Evolutionary conservation across 2,329 filamentous ascomycete species (phyloP).

Genomic region (Colletotrichum agaves): DNA sequence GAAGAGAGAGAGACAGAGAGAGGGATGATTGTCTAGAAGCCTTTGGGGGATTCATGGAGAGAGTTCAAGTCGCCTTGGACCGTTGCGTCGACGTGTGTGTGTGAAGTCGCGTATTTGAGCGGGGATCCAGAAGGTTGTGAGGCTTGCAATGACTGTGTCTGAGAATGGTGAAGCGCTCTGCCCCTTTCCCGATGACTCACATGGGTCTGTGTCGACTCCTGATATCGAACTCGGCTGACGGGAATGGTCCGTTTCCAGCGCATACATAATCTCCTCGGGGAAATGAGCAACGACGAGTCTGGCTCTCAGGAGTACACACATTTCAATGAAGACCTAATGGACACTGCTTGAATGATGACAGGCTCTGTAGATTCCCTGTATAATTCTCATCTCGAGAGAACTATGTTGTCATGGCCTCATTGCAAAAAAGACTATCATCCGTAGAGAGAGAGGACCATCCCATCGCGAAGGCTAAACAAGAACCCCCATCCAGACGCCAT

Average conservation of each 20-base stretch:
- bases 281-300: conserved; percentile 46
- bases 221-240: too few species aligned
- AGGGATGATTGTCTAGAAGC: neutral
- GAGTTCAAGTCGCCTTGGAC: conserved; percentile 28
- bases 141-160: conserved; percentile 41
- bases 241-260: too few species aligned
- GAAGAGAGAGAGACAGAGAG: neutral
- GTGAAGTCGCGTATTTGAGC: conserved; percentile 46
- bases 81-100: conserved; percentile 45
- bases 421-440: neutral
- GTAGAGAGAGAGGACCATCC: neutral
- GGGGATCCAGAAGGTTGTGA: conserved; percentile 46
- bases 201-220: too few species aligned
- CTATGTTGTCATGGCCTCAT: conserved; percentile 31
- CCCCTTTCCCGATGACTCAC: too few species aligned
- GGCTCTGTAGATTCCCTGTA: neutral
- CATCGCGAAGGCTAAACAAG: neutral
- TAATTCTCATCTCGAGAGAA: conserved; percentile 21
- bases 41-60: neutral
- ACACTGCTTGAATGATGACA: too few species aligned
- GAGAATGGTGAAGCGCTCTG: conserved; percentile 43
- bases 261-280: conserved; percentile 45
- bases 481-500: conserved; percentile 28
- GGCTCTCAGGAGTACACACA: neutral
- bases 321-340: neutral